Base-by-base conservation (phyloP, 75 land plant genomes). In the Sequoiadendron giganteum region DNA sequence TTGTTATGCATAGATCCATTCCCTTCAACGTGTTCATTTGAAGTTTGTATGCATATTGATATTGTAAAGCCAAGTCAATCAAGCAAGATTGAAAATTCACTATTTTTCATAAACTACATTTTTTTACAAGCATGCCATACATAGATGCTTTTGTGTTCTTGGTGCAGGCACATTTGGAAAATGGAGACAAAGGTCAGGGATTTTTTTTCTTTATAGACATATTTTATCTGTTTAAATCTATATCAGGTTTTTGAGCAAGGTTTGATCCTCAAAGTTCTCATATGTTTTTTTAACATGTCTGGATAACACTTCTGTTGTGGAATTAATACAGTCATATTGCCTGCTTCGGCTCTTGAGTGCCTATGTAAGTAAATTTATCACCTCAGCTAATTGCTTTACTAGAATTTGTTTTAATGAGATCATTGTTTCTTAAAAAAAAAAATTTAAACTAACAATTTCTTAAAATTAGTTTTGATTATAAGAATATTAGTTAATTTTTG, bases 261-360 rank as follows among this genome's bases (percentile, higher is more conserved):
- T n/a, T 86, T 21, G 11, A 49, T n/a, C 47, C 75, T 75, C 30
- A 28, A 81, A 40, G 34, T 83, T 65, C 56, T 87, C 2, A 28
- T 68, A 25, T 85, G 54, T 39, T 39, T 38, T 86, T 25, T 47
- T 3, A 36, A 48, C 38, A 25, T 54, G 47, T 73, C 42, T 52
- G 87, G n/a, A 47, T 86, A 21, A 34, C 25, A 87, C 38, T n/a
- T 70, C 75, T 89, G 79, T 49, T 21, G 72, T 85, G 9, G 49
- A 48, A 77, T 43, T 92, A 87, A 52, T 14, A 48, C 95, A 96
- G 99, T 97, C 89, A 92, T 97, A 86, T 94, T 97, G 99, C 99
- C 99, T 86, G 93, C 94, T 34, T 97, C 98, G 79, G 99, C 99
- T 65, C 99, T 97, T 58, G 92, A 94, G 86, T 93, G 92, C 77